Evolutionary conservation across 1,284 basidiomycete species (phyloP).

Genomic region (Porogramme epimiltina): DNA sequence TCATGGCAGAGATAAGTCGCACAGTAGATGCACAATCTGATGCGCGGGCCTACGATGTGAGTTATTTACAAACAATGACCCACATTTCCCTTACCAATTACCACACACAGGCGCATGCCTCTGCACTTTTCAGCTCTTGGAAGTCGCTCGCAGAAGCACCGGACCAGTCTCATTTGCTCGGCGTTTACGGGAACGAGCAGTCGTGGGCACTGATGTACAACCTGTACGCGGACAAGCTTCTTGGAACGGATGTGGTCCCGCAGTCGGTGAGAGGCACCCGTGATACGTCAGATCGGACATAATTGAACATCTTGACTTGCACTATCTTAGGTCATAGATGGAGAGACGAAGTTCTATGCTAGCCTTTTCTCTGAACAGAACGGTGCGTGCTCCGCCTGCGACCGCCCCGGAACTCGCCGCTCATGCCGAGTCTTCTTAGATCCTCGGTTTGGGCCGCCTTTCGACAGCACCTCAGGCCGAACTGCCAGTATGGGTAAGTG

Average conservation of each 20-base stretch:
- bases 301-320: background rate
- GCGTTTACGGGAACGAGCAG: constrained; percentile 44
- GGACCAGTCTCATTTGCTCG: constrained; percentile 34
- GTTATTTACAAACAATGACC: constrained; percentile 16
- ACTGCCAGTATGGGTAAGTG: constrained; percentile 14
- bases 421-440: background rate
- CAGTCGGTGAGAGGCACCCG: constrained; percentile 13
- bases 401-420: too few species aligned
- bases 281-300: too few species aligned
- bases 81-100: too few species aligned
- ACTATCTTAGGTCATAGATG: constrained; percentile 1
- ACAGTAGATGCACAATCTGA: constrained; percentile 49
- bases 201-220: constrained; percentile 69
- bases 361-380: background rate
- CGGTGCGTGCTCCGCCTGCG: background rate
- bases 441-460: constrained; percentile 15
- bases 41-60: constrained; percentile 51
- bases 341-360: constrained; percentile 12
- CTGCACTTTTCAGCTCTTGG: constrained; percentile 25
- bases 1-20: constrained; percentile 59
- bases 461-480: constrained; percentile 11
- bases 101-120: constrained; percentile 21
- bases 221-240: constrained; percentile 62
- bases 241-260: constrained; percentile 32
- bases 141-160: constrained; percentile 37